Evolutionary conservation across 2,329 filamentous ascomycete genomes (phyloP).

Genomic region (Pestalotiopsis sp.): DNA sequence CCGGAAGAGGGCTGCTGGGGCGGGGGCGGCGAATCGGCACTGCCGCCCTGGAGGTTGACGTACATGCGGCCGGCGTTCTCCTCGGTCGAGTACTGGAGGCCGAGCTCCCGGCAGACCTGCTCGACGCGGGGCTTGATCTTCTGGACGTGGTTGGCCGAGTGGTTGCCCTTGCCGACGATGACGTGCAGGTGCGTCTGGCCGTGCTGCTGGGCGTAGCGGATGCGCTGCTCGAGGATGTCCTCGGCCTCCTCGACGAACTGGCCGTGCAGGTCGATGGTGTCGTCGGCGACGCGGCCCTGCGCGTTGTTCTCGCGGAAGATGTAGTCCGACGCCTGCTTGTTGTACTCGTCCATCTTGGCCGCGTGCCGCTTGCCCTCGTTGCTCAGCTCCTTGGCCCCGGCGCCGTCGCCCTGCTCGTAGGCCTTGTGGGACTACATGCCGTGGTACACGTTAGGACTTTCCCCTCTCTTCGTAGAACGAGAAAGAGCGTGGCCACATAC

Average conservation of each 20-base stretch:
- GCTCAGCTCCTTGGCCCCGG: conserved; percentile 78
- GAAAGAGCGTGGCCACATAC: conserved; percentile 44
- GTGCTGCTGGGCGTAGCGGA: conserved; percentile 72
- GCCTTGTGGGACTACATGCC: conserved; percentile 68
- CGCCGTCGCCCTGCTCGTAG: conserved; percentile 83
- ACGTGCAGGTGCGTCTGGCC: conserved; percentile 87
- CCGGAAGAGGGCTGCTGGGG: conserved; percentile 38
- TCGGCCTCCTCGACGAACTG: conserved; percentile 95
- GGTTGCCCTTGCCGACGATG: conserved; percentile 95
- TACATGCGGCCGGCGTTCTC: conserved; percentile 87
- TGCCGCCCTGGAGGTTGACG: conserved; percentile 79
- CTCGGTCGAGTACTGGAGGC: conserved; percentile 82
- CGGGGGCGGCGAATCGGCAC: conserved; percentile 53
- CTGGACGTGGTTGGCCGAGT: conserved; percentile 79
- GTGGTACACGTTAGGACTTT: neutral
- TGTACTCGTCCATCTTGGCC: conserved; percentile 83
- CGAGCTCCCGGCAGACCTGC: conserved; percentile 79
- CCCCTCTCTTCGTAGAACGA: neutral
- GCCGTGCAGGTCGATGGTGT: conserved; percentile 93
- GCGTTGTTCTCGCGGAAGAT: conserved; percentile 97
- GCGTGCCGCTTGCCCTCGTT: conserved; percentile 82
- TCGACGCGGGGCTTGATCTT: conserved; percentile 97
- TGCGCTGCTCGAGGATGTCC: conserved; percentile 83
- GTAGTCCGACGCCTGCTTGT: conserved; percentile 87
- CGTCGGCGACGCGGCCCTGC: conserved; percentile 69